Conservation (phyloP, 2,329 filamentous ascomycete genomes). For the Sporothrix brasiliensis region DNA sequence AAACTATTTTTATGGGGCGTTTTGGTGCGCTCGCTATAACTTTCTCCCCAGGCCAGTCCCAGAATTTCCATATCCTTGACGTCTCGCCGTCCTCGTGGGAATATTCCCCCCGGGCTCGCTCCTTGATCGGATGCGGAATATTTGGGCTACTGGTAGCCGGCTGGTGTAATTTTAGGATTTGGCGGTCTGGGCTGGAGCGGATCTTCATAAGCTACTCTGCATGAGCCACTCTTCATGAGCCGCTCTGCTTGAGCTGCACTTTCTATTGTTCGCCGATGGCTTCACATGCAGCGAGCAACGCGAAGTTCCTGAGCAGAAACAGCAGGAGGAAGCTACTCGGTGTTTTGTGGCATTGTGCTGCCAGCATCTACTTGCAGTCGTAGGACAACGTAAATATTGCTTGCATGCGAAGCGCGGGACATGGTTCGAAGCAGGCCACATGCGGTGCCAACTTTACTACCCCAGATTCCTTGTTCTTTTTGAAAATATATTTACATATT, state of each 20-base stretch:
- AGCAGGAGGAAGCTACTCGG: neutral
- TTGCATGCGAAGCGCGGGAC: neutral
- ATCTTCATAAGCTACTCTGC: too few species aligned
- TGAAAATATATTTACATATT: too few species aligned
- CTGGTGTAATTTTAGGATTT: neutral
- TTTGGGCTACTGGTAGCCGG: neutral
- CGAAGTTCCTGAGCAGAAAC: neutral
- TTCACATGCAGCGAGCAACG: neutral
- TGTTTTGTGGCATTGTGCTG: neutral
- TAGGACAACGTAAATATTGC: neutral
- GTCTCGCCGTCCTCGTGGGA: neutral
- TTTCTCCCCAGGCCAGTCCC: neutral
- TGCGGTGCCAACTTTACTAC: neutral
- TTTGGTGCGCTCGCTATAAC: neutral
- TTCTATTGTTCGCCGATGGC: neutral
- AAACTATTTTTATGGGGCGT: slow-evolving; percentile 23
- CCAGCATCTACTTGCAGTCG: neutral
- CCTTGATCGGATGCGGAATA: slow-evolving; percentile 22
- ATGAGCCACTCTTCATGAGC: too few species aligned
- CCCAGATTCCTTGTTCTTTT: neutral
- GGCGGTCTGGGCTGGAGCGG: neutral
- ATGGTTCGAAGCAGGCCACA: neutral
- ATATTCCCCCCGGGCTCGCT: slow-evolving; percentile 4
- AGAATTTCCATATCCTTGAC: neutral
- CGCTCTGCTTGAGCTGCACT: neutral